Conservation (phyloP, 2,329 filamentous ascomycete genomes). For the Penicillium janthinellum region DNA sequence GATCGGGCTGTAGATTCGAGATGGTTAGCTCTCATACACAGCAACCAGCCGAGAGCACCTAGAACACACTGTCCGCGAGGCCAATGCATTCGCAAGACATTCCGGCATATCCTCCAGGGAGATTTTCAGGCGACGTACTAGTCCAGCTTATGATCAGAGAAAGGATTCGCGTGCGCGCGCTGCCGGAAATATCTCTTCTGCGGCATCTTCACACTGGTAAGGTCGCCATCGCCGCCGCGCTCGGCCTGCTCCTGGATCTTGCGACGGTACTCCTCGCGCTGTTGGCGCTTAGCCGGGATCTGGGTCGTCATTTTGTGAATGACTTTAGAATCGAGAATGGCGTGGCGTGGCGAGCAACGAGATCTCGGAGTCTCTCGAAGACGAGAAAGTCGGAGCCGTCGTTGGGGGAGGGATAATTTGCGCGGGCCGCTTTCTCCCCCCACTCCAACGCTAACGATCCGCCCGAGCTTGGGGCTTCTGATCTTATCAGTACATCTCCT, state of each 20-base stretch:
- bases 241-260: conserved; percentile 25
- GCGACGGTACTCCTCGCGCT: conserved; percentile 65
- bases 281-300: conserved; percentile 61
- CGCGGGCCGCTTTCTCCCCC: conserved; percentile 4
- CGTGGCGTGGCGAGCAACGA: background rate
- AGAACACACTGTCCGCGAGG: background rate
- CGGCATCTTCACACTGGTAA: conserved; percentile 63
- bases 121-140: conserved; percentile 66
- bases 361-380: background rate
- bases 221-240: conserved; percentile 23
- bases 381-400: conserved; percentile 9
- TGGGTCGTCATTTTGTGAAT: conserved; percentile 19
- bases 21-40: conserved; percentile 7
- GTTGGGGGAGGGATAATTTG: conserved; percentile 17
- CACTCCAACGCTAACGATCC: conserved; percentile 4
- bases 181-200: conserved; percentile 97
- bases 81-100: background rate
- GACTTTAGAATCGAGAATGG: background rate
- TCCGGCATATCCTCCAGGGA: background rate
- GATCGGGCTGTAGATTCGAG: conserved; percentile 62
- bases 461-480: conserved; percentile 4
- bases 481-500: background rate
- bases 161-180: conserved; percentile 95
- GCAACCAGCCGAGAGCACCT: background rate
- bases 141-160: conserved; percentile 85